Percentiles rank a stretch among this genome's conserved stretches.
phyloP scores from a whole-genome alignment of 73 alveolate species.

The Effrenium voratum region DNA sequence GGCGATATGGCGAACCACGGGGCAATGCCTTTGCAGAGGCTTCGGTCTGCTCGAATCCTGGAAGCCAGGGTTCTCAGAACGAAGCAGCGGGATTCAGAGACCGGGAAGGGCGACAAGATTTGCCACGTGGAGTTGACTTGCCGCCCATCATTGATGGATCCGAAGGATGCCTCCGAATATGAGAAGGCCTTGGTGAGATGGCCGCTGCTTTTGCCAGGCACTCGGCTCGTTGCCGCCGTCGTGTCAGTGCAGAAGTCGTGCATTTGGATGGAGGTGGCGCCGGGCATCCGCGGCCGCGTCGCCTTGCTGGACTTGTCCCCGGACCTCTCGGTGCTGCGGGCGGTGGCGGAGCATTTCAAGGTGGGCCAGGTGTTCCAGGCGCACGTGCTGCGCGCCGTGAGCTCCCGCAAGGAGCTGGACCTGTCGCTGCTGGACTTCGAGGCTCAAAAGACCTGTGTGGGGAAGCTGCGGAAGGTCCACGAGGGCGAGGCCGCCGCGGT shows the following conservation, averaged over 20 bases:
- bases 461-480: neutral
- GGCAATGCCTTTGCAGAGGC: constrained; percentile 33
- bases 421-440: constrained; percentile 18
- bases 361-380: constrained; percentile 53
- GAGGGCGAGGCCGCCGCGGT: constrained; percentile 12
- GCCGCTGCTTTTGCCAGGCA: constrained; percentile 1
- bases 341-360: constrained; percentile 6
- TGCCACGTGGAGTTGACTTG: constrained; percentile 65
- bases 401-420: constrained; percentile 51
- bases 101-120: neutral
- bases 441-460: neutral
- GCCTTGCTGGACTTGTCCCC: constrained; percentile 37
- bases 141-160: constrained; percentile 57
- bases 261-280: constrained; percentile 70
- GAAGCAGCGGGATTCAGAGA: constrained; percentile 2
- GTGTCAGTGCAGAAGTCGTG: constrained; percentile 10
- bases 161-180: constrained; percentile 17
- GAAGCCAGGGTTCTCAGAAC: constrained; percentile 25
- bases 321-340: constrained; percentile 36
- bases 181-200: constrained; percentile 10
- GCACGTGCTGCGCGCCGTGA: constrained; percentile 33
- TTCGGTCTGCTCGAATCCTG: neutral
- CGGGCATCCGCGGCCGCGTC: constrained; percentile 60
- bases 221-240: constrained; percentile 36
- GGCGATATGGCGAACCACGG: constrained; percentile 9